phyloP scores from a whole-genome alignment of 495 filamentous ascomycete genomes.

The Podospora pseudoanserina region DNA sequence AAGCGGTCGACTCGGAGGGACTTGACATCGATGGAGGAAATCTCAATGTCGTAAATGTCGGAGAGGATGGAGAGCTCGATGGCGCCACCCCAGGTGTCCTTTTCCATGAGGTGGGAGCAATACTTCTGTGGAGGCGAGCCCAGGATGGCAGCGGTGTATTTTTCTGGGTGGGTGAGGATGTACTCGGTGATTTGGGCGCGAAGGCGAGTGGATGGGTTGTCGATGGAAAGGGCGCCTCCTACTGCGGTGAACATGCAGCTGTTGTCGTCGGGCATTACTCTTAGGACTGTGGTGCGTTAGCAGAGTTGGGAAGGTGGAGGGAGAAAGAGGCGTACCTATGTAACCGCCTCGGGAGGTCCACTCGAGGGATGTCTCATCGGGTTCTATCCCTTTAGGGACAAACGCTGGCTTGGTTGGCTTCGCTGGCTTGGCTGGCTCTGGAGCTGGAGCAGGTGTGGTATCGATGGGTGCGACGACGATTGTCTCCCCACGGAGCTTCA shows the following conservation, averaged over 20 bases:
- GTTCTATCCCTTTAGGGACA: conserved; percentile 33
- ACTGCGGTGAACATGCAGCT: conserved; percentile 92
- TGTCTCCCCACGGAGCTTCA: conserved; percentile 78
- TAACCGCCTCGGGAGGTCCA: conserved; percentile 33
- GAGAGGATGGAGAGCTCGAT: conserved; percentile 87
- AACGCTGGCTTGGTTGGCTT: conserved; percentile 21
- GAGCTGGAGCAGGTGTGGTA: conserved; percentile 4
- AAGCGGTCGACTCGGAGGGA: conserved; percentile 60
- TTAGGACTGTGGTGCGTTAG: conserved; percentile 52
- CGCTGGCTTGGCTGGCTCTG: conserved; percentile 4
- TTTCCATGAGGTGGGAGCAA: conserved; percentile 76
- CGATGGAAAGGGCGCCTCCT: conserved; percentile 60
- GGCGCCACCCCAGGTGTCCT: conserved; percentile 83
- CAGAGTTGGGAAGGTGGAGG: background rate
- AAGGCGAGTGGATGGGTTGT: conserved; percentile 49
- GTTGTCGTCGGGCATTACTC: conserved; percentile 98
- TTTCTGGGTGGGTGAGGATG: conserved; percentile 67
- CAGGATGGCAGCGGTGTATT: conserved; percentile 72
- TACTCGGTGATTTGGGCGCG: conserved; percentile 76
- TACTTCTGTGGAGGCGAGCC: conserved; percentile 73
- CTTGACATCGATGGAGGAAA: conserved; percentile 73
- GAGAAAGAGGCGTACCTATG: conserved; percentile 21
- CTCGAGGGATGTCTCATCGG: conserved; percentile 34
- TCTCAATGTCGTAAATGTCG: conserved; percentile 82
- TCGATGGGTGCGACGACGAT: conserved; percentile 59